A percentile compares a stretch with the other conserved stretches of the same genome.
These are phyloP conservation scores for Maudiozyma barnettii DNA, from an alignment of 805 yeast species.

Conservation along the genomic window DNA sequence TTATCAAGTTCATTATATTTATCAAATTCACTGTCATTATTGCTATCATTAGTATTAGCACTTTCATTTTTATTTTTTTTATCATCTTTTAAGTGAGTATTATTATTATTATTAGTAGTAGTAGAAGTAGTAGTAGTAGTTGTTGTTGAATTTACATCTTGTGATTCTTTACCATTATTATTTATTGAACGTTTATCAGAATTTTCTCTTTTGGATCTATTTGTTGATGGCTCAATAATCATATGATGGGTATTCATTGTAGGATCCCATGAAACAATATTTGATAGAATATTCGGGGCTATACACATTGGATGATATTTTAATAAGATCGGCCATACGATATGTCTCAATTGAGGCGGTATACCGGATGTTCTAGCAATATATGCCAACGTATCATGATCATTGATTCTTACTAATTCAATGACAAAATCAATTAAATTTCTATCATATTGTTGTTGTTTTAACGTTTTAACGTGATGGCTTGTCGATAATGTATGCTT, in stretches of 20 bases:
- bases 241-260: conserved; percentile 9
- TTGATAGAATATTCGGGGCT: conserved; percentile 64
- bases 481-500: conserved; percentile 11
- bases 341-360: conserved; percentile 69
- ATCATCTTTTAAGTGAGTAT: background rate
- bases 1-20: background rate
- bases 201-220: conserved; percentile 1
- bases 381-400: conserved; percentile 67
- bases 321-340: conserved; percentile 77
- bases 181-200: background rate
- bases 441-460: conserved; percentile 21
- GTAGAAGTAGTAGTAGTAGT: too few species aligned
- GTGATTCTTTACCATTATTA: background rate
- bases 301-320: conserved; percentile 79
- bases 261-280: conserved; percentile 26
- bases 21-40: background rate
- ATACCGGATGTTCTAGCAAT: conserved; percentile 77
- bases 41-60: background rate
- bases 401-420: conserved; percentile 45
- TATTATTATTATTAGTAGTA: background rate
- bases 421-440: conserved; percentile 40
- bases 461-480: conserved; percentile 23
- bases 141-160: too few species aligned
- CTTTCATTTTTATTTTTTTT: background rate
- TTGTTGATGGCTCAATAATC: background rate